These are phyloP conservation scores for Coemansia sp. DNA, from an alignment of 192 early-diverging fungal species.

Conservation along the genomic window DNA sequence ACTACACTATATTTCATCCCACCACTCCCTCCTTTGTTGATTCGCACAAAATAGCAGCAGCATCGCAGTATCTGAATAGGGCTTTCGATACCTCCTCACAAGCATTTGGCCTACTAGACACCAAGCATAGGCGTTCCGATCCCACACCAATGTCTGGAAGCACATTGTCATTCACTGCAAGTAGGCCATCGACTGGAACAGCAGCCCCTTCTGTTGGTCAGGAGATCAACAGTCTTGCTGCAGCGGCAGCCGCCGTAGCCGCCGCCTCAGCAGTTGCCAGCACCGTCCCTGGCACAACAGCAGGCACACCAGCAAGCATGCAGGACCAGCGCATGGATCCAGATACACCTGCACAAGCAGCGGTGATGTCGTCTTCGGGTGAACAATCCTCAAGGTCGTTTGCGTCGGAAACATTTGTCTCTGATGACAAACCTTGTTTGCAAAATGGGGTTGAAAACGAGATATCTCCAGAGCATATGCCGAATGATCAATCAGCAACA, in stretches of 20 bases:
- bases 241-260: slow-evolving; percentile 4
- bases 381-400: background rate
- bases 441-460: background rate
- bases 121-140: background rate
- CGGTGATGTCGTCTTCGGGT: background rate
- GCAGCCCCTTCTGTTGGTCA: background rate
- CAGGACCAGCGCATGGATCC: background rate
- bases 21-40: slow-evolving; percentile 1
- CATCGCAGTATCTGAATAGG: slow-evolving; percentile 11
- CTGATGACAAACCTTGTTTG: slow-evolving; percentile 3
- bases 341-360: background rate
- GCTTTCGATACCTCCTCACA: background rate
- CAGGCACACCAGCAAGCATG: background rate
- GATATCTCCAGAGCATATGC: background rate
- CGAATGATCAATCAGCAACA: slow-evolving; percentile 1
- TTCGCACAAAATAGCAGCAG: slow-evolving; percentile 1
- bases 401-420: background rate
- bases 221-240: slow-evolving; percentile 9
- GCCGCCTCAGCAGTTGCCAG: slow-evolving; percentile 2
- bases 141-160: slow-evolving; percentile 15
- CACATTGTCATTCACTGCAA: slow-evolving; percentile 15
- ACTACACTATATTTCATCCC: slow-evolving; percentile 2
- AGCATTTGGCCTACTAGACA: background rate
- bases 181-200: background rate
- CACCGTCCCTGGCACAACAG: background rate